Base-by-base conservation (phyloP, 1,139 yeast species). In the Yamadazyma atmosphaerica region DNA sequence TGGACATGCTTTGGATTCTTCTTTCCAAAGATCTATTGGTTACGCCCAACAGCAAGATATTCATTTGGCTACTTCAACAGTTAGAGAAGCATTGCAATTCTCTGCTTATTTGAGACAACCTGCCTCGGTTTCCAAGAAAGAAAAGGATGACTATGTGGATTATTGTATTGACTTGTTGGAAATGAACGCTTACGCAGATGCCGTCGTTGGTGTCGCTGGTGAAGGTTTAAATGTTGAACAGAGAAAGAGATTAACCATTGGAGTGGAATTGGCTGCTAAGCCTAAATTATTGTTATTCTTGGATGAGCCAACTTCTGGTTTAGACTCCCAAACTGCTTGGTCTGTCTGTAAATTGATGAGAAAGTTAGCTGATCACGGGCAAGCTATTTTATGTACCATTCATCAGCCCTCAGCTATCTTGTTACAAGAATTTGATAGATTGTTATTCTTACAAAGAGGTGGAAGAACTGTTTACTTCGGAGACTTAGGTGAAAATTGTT, bases 401-500 rank as follows among this genome's bases (percentile, higher is more conserved):
- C 73, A 67, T 48, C 73, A 67, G 46, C 73, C 73, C 35, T 65
- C 71, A 12, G 72, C 73, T 24, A 49, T 65, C 28, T 60, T 66
- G 40, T 53, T 66, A 48, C 53, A 60, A 39, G 68, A 61, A 39
- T 64, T 64, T 40, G 70, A 64, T 42, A 54, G 69, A 35, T 52
- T 66, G 36, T 59, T 66, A 44, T 65, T 66, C 42, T 58, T 67
- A 46, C 70, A 65, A 51, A 61, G 52, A 45, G 72, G 72, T 44
- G 86, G 86, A 45, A 64, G 72, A 56, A 80, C 84, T 45, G 86
- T 81, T 28, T 81, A 81, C 56, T 80, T 79, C 54, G 86, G 86
- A 44, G 83, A 80, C 46, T 77, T 80, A 52, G 86, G 86, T 44
- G 57, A 63, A 40, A 68, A 71, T 49, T 79, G 84, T 41, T 36